Base-by-base conservation (phyloP, 2,329 filamentous ascomycete genomes). In the Neoarthrinium moseri region DNA sequence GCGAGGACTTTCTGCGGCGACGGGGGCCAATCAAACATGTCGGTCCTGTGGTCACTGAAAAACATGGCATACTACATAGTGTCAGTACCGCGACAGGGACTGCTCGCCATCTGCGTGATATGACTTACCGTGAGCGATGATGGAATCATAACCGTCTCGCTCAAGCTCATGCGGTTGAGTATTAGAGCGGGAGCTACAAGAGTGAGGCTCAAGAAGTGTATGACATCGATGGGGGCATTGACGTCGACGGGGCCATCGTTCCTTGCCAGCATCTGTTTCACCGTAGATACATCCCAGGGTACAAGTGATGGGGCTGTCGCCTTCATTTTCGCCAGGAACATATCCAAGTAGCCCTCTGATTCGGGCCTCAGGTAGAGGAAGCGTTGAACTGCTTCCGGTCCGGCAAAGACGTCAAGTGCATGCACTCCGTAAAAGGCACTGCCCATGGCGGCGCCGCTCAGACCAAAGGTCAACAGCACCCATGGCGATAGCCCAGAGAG, bases 181-280 rank as follows among this genome's bases (percentile, higher is more conserved):
- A 90, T 73, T 7, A 91, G 72, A 2, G 81, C 74, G 10, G 86
- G 73, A 1, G 83, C 85, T 47, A 91, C 86, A 6, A 88, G 69
- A 2, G 85, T 82, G 4, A 89, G 63, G 2, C 59, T 38, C 27
- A 54, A 41, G 20, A 61, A 51, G 38, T 56, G 52, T 20, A 58
- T 7, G 5, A 57, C 17, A 39, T 61, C 55, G 13, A 63, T 35
- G 0, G 50, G 15, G 3, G 30, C 40, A 5, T 43, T 49, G 35
- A 53, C 29, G 23, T 21, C 17, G 21, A 29, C 13, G 18, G 30
- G 11, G 12, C 30, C 26, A 26, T 22, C 43, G 20, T 20, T 12
- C 18, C 20, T 30, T 15, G 6, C 20, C 22, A 36, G 21, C 15
- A 40, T 17, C 15, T 33, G 20, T 7, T 22, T 26, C 11, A 29